These are phyloP conservation scores for Pyrenophora seminiperda DNA, from an alignment of 2,329 filamentous ascomycete genomes.

Conservation along the genomic window DNA sequence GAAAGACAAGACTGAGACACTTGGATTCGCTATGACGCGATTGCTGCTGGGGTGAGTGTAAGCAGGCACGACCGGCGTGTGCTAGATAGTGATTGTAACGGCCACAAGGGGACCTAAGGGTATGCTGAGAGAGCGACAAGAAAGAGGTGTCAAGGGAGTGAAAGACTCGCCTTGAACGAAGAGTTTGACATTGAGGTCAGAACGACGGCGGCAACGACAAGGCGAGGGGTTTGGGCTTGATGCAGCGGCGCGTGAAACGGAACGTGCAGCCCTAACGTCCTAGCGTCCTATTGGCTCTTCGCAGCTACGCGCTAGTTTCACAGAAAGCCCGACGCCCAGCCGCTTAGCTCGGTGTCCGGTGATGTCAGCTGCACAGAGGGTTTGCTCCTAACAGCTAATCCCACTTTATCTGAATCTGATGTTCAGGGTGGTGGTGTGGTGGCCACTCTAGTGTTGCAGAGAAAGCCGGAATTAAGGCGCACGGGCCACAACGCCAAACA, in stretches of 20 bases:
- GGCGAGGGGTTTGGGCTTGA: slow-evolving; percentile 24
- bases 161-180: slow-evolving; percentile 38
- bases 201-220: slow-evolving; percentile 19
- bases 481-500: too few relatives aligned
- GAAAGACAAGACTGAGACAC: slow-evolving; percentile 6
- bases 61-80: slow-evolving; percentile 37
- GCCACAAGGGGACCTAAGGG: slow-evolving; percentile 32
- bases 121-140: slow-evolving; percentile 41
- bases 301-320: slow-evolving; percentile 14
- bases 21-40: slow-evolving; percentile 20
- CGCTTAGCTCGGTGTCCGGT: slow-evolving; percentile 15
- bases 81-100: slow-evolving; percentile 39
- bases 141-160: slow-evolving; percentile 38
- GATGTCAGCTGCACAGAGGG: slow-evolving; percentile 5
- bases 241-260: slow-evolving; percentile 23
- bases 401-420: background rate
- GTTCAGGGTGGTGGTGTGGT: background rate
- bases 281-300: slow-evolving; percentile 21
- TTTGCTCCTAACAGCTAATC: slow-evolving; percentile 5
- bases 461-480: too few relatives aligned
- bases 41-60: slow-evolving; percentile 13
- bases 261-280: slow-evolving; percentile 8
- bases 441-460: background rate
- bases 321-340: slow-evolving; percentile 7
- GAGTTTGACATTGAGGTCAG: slow-evolving; percentile 14